These are phyloP conservation scores for Pythium brachiatum DNA, from an alignment of 352 stramenopile species.

Conservation along the genomic window DNA sequence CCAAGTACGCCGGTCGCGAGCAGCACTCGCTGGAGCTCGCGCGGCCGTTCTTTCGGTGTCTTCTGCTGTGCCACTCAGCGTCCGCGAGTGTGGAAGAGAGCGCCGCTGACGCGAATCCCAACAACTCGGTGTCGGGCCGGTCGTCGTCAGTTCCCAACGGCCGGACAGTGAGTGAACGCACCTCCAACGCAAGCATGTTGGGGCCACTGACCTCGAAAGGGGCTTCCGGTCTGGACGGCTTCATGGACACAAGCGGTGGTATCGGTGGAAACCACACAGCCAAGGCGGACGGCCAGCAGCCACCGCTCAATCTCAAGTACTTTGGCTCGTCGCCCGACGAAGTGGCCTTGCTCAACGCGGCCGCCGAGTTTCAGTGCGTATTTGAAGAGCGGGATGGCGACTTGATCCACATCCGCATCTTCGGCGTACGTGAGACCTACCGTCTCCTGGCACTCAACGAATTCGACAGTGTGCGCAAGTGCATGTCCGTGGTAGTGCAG, in stretches of 20 bases:
- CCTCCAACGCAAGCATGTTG: slow-evolving; percentile 26
- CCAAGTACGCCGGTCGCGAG: slow-evolving; percentile 47
- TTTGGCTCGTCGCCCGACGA: slow-evolving; percentile 84
- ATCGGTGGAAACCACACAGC: not conserved
- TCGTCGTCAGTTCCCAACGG: slow-evolving; percentile 8
- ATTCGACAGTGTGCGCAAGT: slow-evolving; percentile 85
- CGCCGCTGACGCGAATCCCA: not conserved
- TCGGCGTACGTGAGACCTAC: slow-evolving; percentile 71
- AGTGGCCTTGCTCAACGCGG: slow-evolving; percentile 74
- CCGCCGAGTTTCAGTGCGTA: slow-evolving; percentile 76
- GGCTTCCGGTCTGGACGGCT: slow-evolving; percentile 2
- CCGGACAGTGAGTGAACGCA: slow-evolving; percentile 25
- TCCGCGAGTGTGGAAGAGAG: slow-evolving; percentile 56
- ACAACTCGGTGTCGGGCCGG: slow-evolving; percentile 1
- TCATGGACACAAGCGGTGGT: not conserved
- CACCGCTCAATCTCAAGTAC: slow-evolving; percentile 32
- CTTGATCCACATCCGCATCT: slow-evolving; percentile 74
- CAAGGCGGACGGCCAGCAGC: slow-evolving; percentile 13
- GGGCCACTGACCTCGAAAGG: slow-evolving; percentile 18
- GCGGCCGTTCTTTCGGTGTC: slow-evolving; percentile 74
- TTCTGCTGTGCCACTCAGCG: slow-evolving; percentile 80
- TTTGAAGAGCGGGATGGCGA: slow-evolving; percentile 77
- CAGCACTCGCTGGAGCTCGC: slow-evolving; percentile 55
- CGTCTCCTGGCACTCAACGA: slow-evolving; percentile 81
- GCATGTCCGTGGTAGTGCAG: slow-evolving; percentile 82